Evolutionary conservation across 345 rosid species (phyloP).

Genomic region (Boechera stricta): DNA sequence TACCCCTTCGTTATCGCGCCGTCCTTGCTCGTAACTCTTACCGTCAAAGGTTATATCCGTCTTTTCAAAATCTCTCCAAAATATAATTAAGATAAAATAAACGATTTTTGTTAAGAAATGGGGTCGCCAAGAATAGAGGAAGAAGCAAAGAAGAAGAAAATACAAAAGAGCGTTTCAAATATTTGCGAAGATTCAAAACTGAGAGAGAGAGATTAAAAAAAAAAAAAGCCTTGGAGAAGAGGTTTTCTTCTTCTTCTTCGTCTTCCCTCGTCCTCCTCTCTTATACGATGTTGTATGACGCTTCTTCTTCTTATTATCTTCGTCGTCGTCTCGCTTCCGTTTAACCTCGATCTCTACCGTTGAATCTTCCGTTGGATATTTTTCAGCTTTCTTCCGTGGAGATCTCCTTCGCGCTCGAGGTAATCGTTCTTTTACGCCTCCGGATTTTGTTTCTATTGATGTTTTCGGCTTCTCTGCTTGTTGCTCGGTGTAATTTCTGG

Average conservation of each 20-base stretch:
- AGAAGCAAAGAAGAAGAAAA: not conserved
- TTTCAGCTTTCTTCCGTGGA: slow-evolving; percentile 27
- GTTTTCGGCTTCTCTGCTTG: not conserved
- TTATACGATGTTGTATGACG: slow-evolving; percentile 18
- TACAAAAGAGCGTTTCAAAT: slow-evolving; percentile 42
- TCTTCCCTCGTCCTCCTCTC: slow-evolving; percentile 26
- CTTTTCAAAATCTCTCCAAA: not conserved
- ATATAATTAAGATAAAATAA: not conserved
- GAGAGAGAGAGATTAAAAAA: slow-evolving; percentile 35
- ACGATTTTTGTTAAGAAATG: slow-evolving; percentile 21
- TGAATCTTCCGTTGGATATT: not conserved
- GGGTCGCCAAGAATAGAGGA: slow-evolving; percentile 44
- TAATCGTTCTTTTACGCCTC: slow-evolving; percentile 26
- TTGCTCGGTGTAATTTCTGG: slow-evolving; percentile 17
- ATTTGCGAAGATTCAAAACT: slow-evolving; percentile 48
- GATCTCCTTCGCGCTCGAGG: slow-evolving; percentile 39
- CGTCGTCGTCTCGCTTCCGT: slow-evolving; percentile 39
- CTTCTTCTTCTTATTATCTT: not conserved
- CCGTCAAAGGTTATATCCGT: slow-evolving; percentile 21
- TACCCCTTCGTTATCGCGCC: slow-evolving; percentile 30
- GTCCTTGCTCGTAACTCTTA: slow-evolving; percentile 6
- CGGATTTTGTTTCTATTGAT: not conserved
- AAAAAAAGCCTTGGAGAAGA: slow-evolving; percentile 52
- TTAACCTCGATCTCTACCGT: slow-evolving; percentile 8
- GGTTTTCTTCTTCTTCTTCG: slow-evolving; percentile 32